Evolutionary conservation across 2,329 filamentous ascomycete genomes (phyloP).

Genomic region (Epicoccum nigrum): DNA sequence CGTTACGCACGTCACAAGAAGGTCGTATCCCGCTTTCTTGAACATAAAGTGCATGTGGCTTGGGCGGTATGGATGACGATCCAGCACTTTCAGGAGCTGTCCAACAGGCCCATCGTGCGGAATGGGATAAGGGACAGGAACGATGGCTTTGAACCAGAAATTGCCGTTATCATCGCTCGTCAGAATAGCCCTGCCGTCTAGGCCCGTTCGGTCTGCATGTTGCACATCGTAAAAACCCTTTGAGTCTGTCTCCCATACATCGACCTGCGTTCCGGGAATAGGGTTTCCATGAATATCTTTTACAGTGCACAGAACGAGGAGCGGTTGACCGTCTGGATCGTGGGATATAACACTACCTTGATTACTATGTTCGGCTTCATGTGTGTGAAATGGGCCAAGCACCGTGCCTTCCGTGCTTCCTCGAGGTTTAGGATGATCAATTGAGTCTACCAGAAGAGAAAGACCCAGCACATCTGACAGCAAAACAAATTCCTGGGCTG

Average conservation of each 20-base stretch:
- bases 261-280: constrained; percentile 69
- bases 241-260: constrained; percentile 83
- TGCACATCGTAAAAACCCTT: constrained; percentile 81
- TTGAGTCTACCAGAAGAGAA: constrained; percentile 76
- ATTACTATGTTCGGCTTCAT: constrained; percentile 63
- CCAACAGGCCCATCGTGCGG: constrained; percentile 76
- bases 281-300: constrained; percentile 67
- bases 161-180: constrained; percentile 69
- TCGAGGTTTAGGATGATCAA: constrained; percentile 77
- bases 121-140: constrained; percentile 82
- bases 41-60: constrained; percentile 65
- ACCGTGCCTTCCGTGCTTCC: constrained; percentile 75
- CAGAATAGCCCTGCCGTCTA: constrained; percentile 75
- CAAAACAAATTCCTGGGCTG: constrained; percentile 76
- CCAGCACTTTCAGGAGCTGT: constrained; percentile 19
- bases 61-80: constrained; percentile 27
- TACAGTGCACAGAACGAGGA: constrained; percentile 72
- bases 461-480: constrained; percentile 78
- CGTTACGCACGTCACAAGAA: constrained; percentile 66
- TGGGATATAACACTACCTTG: constrained; percentile 65
- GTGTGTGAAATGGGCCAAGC: constrained; percentile 79
- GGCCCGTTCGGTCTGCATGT: constrained; percentile 64
- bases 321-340: constrained; percentile 69
- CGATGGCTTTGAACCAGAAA: constrained; percentile 82
- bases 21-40: constrained; percentile 59